Evolutionary conservation across 208 protist species (phyloP), one percentile per base, ranked within the genome.

Genomic region (Wallacemonas sp.): DNA sequence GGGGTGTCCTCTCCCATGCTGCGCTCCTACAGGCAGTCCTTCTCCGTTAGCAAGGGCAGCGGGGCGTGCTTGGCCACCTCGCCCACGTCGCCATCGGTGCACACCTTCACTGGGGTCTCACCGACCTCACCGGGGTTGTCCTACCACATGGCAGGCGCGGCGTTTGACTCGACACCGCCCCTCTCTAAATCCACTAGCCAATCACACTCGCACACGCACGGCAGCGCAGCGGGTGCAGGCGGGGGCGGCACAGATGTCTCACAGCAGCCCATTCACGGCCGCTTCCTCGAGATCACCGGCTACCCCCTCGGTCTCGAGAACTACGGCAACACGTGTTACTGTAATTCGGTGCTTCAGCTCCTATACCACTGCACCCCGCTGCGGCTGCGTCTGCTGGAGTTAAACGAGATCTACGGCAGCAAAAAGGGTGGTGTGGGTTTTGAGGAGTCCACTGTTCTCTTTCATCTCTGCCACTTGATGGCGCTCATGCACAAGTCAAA

Each of bases 281-380:
- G 82, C 22, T 92, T 88, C 42, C 70, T 92, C 27, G 85, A 89
- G 63, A 92, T 92, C 63, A 84, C 75, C 36, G 81, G 86, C 17
- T 70, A 90, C 53, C 84, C 84, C 27, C 61, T 93, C 26, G 92
- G 90, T 5, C 62, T 97, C 11, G 86, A 95, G 70, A 97, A 97
- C 77, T 94, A 90, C 58, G 90, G 90, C 36, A 96, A 94, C 74
- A 96, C 87, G 11, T 97, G 93, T 71, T 97, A 96, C 77, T 82
- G 78, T 68, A 97, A 96, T 75, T 80, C 86, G 1, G 90, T 96
- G 2, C 66, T 97, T 24, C 93, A 97, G 70, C 78, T 94, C 8
- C 78, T 97, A 36, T 97, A 96, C 68, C 90, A 91, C 72, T 97
- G 93, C 71, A 71, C 83, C 9, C 87, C 93, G 49, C 74, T 97